Evolutionary conservation across 805 yeast genomes (phyloP), one percentile per base, ranked within the genome.

Genomic region (Nematodospora valgi): DNA sequence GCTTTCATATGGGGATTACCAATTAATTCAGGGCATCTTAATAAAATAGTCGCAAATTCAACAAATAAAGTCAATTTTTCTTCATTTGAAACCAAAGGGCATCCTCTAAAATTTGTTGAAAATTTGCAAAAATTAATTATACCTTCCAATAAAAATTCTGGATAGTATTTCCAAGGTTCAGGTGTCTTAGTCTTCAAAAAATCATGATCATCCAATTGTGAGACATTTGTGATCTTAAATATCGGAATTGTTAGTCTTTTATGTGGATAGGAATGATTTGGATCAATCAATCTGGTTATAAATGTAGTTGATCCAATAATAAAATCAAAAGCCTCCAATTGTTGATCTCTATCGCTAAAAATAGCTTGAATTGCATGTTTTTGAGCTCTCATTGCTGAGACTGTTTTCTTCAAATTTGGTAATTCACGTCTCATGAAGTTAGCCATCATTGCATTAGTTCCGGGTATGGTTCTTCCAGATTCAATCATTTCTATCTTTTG

Each of bases 1-100:
- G 94, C 80, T 51, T 93, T 91, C 64, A 93, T 71, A 64, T 93
- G 96, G 0, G 98, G 98, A 52, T 93, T 93, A 35, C 93, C 86
- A 33, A 93, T 70, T 23, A 85, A 54, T 54, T 85, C 93, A 2
- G 93, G 89, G 53, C 93, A 84, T 56, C 96, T 77, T 52, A 93
- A 63, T 38, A 89, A 71, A 1, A 80, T 72, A 12, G 88, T 80
- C 0, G 82, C 69, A 55, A 87, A 80, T 44, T 86, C 88, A 29
- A 86, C 76, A 44, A 85, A 75, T 5, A 69, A 61, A 22, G 66
- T 60, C 34, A 82, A 55, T 46, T 82, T 76, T 11, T 68, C 68
- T 32, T 68, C 57, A 44, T 73, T 78, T 24, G 59, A 58, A 19
- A 74, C 61, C 63, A 84, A 54, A 40, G 86, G 84, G 54, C 76